These are phyloP conservation scores for Malus sieversii DNA, from an alignment of 306 rosid genomes.

Conservation along the genomic window DNA sequence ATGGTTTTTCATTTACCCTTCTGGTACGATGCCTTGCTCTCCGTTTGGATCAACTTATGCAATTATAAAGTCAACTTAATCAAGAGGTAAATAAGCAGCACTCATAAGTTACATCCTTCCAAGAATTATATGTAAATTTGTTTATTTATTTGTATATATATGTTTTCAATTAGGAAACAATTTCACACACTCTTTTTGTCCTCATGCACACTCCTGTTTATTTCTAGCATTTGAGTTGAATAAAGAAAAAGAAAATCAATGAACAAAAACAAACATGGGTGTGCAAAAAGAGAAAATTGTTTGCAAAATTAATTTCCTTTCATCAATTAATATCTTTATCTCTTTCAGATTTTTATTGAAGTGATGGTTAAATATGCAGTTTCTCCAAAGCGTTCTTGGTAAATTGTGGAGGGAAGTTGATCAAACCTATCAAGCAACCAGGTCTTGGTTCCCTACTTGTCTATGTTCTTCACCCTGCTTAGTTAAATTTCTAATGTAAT, in stretches of 20 bases:
- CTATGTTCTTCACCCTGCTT: no score
- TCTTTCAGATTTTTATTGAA: background rate
- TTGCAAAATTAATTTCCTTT: no score
- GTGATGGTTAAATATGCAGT: slow-evolving; percentile 16
- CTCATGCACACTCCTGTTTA: no score
- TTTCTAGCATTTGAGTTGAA: no score
- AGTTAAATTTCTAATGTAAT: no score
- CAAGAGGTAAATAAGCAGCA: slow-evolving; percentile 40
- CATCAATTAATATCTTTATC: no score
- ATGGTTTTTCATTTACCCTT: background rate
- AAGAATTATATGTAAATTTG: no score
- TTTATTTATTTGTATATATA: background rate
- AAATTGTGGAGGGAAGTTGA: slow-evolving; percentile 33
- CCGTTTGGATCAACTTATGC: slow-evolving; percentile 1
- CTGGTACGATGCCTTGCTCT: background rate
- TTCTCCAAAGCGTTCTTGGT: slow-evolving; percentile 24
- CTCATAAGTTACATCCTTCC: background rate
- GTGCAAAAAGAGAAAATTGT: no score
- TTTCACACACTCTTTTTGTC: no score
- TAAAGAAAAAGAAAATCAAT: no score
- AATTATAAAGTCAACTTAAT: slow-evolving; percentile 36
- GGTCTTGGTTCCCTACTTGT: slow-evolving; percentile 18
- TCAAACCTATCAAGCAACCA: slow-evolving; percentile 21
- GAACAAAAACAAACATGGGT: no score
- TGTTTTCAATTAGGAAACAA: background rate